phyloP scores from a whole-genome alignment of 176 grass and related monocot genomes.

The Thinopyrum elongatum region DNA sequence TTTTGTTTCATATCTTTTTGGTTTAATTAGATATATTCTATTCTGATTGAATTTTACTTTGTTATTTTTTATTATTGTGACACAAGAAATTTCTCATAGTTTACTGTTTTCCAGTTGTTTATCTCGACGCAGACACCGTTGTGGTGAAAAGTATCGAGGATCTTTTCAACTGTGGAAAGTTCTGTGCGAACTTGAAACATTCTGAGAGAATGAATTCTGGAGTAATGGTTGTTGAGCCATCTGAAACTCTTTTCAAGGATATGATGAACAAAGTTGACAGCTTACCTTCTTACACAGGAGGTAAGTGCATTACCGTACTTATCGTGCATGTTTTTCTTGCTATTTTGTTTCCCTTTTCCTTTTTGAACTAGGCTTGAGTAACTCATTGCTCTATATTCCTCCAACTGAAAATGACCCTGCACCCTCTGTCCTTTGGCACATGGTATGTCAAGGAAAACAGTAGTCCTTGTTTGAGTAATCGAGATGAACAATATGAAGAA shows the following conservation, averaged over 20 bases:
- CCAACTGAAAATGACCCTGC: neutral
- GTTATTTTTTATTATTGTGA: neutral
- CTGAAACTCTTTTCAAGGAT: conserved; percentile 73
- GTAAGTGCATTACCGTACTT: conserved; percentile 32
- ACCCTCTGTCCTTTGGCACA: neutral
- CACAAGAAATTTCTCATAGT: neutral
- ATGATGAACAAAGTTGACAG: conserved; percentile 79
- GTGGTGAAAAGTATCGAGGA: conserved; percentile 92
- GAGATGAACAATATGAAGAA: neutral
- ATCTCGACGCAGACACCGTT: conserved; percentile 85
- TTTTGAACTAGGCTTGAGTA: neutral
- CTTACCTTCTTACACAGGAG: conserved; percentile 94
- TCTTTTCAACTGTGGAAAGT: conserved; percentile 87
- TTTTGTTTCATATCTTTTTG: conserved; percentile 3
- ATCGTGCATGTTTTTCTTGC: neutral
- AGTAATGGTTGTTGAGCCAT: conserved; percentile 96
- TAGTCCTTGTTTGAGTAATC: neutral
- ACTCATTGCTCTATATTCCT: neutral
- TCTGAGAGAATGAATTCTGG: conserved; percentile 98
- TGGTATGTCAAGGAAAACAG: neutral
- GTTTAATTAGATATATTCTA: conserved; percentile 5
- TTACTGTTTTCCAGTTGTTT: conserved; percentile 58
- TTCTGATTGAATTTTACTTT: neutral
- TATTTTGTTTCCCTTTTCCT: neutral
- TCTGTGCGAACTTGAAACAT: conserved; percentile 96